Conservation (phyloP, 495 filamentous ascomycete genomes). For the Amphirosellinia nigrospora region DNA sequence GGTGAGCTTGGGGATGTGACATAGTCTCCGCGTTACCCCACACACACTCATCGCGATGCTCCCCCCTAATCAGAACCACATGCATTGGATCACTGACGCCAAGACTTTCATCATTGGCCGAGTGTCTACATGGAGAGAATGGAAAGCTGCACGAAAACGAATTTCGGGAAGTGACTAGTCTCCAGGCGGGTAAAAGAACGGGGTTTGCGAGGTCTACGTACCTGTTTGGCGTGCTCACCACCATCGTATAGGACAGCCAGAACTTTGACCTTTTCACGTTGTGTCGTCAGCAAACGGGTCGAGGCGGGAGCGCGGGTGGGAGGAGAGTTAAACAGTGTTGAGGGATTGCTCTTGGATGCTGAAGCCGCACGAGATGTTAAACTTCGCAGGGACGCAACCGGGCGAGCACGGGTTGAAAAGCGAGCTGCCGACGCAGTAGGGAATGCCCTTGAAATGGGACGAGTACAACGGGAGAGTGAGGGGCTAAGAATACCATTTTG, state of each 20-base stretch:
- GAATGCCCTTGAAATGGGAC: slow-evolving; percentile 36
- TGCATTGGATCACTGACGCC: slow-evolving; percentile 16
- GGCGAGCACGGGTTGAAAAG: slow-evolving; percentile 39
- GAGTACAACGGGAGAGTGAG: slow-evolving; percentile 42
- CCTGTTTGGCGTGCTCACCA: slow-evolving; percentile 56
- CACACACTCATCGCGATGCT: slow-evolving; percentile 8
- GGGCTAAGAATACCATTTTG: slow-evolving; percentile 62
- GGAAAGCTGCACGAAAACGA: not conserved
- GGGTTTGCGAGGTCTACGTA: slow-evolving; percentile 34
- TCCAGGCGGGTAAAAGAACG: not conserved
- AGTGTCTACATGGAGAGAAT: slow-evolving; percentile 18
- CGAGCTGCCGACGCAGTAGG: slow-evolving; percentile 35
- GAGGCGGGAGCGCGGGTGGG: slow-evolving; percentile 30
- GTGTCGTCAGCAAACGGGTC: slow-evolving; percentile 51
- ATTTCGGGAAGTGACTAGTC: not conserved
- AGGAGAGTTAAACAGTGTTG: slow-evolving; percentile 20
- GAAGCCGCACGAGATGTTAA: slow-evolving; percentile 35
- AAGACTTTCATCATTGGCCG: slow-evolving; percentile 35
- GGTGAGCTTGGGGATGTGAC: slow-evolving; percentile 9
- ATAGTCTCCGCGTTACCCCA: slow-evolving; percentile 26
- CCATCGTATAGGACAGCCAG: slow-evolving; percentile 63
- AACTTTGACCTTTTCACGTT: slow-evolving; percentile 63
- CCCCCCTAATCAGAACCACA: slow-evolving; percentile 18
- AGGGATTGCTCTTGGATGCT: slow-evolving; percentile 36
- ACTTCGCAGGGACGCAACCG: slow-evolving; percentile 36